Conservation (phyloP, 257 asterid genomes). For the Solanum lignicaule region DNA sequence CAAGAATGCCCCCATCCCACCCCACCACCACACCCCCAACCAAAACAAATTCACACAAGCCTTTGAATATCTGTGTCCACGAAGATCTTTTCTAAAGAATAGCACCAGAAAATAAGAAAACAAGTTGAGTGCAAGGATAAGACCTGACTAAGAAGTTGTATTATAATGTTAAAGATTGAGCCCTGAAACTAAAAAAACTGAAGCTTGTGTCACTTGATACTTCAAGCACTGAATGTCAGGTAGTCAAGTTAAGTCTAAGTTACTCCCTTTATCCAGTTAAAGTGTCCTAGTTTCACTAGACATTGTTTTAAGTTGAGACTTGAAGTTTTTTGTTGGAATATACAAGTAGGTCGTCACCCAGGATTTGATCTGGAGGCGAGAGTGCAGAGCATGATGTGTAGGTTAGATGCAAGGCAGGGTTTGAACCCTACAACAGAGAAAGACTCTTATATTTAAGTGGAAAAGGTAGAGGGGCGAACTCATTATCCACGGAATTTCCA, state of each 20-base stretch:
- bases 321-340: background rate
- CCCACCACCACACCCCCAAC: background rate
- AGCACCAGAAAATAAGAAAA: background rate
- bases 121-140: background rate
- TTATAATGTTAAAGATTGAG: background rate
- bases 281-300: background rate
- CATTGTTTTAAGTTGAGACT: background rate
- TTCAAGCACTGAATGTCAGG: background rate
- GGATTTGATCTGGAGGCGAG: background rate
- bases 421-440: background rate
- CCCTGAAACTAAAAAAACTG: background rate
- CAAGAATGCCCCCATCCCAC: background rate
- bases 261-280: background rate
- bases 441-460: background rate
- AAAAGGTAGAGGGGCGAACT: background rate
- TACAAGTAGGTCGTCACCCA: background rate
- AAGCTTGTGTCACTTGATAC: background rate
- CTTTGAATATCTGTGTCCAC: background rate
- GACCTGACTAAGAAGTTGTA: background rate
- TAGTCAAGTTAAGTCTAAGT: background rate
- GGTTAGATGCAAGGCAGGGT: background rate
- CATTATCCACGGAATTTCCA: background rate
- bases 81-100: background rate
- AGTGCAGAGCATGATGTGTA: background rate
- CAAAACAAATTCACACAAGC: background rate